A percentile compares a stretch with the other conserved stretches of the same genome.
phyloP scores from a whole-genome alignment of 495 filamentous ascomycete genomes.

The Tetracladium setigerum region DNA sequence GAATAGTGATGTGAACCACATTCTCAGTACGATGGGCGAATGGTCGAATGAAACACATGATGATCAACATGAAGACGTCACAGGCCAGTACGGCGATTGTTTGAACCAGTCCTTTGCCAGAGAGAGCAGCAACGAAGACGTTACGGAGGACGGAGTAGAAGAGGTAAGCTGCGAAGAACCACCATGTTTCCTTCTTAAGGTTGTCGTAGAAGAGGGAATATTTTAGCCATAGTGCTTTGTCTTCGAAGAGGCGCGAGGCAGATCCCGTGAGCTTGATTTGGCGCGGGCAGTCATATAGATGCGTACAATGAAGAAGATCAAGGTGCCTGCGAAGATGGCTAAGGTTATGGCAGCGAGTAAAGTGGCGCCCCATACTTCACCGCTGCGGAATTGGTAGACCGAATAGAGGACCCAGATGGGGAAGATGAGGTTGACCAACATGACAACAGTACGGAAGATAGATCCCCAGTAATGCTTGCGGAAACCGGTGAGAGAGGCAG shows the following conservation, averaged over 20 bases:
- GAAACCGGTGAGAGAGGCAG: conserved; percentile 72
- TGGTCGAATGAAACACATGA: conserved; percentile 39
- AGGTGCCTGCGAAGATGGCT: conserved; percentile 64
- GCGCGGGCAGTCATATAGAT: conserved; percentile 71
- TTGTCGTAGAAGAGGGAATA: conserved; percentile 97
- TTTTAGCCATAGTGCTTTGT: conserved; percentile 87
- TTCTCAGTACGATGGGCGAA: conserved; percentile 80
- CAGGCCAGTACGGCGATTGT: conserved; percentile 70
- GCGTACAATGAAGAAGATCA: conserved; percentile 72
- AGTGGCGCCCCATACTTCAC: conserved; percentile 95
- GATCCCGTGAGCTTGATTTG: conserved; percentile 73
- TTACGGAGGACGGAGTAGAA: conserved; percentile 90
- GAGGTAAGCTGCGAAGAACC: conserved; percentile 88
- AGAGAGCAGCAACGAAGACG: conserved; percentile 74
- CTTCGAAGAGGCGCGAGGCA: conserved; percentile 64
- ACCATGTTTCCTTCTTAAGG: conserved; percentile 91
- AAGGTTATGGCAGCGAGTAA: conserved; percentile 77
- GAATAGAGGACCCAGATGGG: conserved; percentile 95
- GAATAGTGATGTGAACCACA: conserved; percentile 90
- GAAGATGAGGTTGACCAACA: conserved; percentile 85
- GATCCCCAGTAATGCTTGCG: conserved; percentile 94
- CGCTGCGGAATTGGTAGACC: conserved; percentile 86
- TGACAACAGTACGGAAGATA: conserved; percentile 80
- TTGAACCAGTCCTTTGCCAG: conserved; percentile 81
- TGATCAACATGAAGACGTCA: conserved; percentile 49